Base-by-base conservation (phyloP, 805 yeast species). In the Blastobotrys terrestris region DNA sequence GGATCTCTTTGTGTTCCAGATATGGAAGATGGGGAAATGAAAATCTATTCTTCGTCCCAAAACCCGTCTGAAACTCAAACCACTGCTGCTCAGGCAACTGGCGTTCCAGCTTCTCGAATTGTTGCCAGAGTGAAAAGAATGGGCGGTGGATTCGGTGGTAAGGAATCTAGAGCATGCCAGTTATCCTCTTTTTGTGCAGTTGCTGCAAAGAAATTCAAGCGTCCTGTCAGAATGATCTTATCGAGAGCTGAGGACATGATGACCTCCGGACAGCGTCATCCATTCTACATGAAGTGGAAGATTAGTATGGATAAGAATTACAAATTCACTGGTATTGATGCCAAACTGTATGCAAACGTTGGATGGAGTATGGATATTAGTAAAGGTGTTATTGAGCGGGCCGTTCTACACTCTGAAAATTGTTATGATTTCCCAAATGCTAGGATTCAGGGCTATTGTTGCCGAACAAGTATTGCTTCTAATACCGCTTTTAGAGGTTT, bases 101-200 rank as follows among this genome's bases (percentile, higher is more conserved):
- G 75, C 13, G 74, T 74, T 11, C 75, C 77, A 2, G 65, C 73
- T 3, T 65, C 70, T 44, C 66, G 71, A 43, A 65, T 75, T 52
- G 77, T 75, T 8, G 66, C 66, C 20, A 63, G 71, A 15, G 75
- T 69, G 15, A 75, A 75, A 57, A 63, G 78, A 48, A 60, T 75
- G 3, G 79, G 79, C 21, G 79, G 79, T 48, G 79, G 79, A 1
- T 75, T 75, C 57, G 79, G 79, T 20, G 79, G 79, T 47, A 75
- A 75, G 54, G 79, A 75, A 56, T 69, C 76, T 2, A 62, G 78
- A 47, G 63, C 75, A 3, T 64, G 73, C 20, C 75, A 65, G 50
- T 55, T 67, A 16, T 68, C 77, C 1, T 64, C 73, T 1, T 50
- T 75, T 35, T 73, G 75, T 1, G 69, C 74, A 5, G 63, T 74